Percentiles rank a stretch among this genome's conserved stretches.
Conservation (phyloP, 257 asterid genomes). For the Nicotiana sylvestris region DNA sequence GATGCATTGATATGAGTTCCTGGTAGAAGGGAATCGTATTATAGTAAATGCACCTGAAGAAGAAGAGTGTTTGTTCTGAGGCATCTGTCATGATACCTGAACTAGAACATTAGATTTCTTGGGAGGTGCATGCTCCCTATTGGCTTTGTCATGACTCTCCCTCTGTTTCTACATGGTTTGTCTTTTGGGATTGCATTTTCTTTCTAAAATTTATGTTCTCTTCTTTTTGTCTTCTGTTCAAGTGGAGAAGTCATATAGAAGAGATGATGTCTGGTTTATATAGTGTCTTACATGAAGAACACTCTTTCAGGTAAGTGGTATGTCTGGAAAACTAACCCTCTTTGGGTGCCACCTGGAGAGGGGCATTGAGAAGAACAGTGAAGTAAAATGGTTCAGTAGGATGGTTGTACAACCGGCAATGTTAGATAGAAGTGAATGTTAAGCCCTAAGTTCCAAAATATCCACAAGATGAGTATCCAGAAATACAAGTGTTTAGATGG, state of each 20-base stretch:
- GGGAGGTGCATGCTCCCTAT: not conserved
- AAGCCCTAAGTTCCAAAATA: not conserved
- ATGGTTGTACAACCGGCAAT: not conserved
- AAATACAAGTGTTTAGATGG: not conserved
- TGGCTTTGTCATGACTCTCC: not conserved
- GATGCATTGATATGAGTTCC: not conserved
- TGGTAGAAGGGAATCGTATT: not conserved
- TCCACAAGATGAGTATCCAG: not conserved
- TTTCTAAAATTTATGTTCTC: not conserved
- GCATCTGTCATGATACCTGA: not conserved
- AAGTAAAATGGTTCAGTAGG: not conserved
- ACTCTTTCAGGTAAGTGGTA: not conserved
- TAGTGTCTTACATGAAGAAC: not conserved
- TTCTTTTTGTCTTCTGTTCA: not conserved
- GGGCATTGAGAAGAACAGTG: not conserved
- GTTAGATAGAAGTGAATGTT: not conserved
- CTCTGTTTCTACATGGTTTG: not conserved
- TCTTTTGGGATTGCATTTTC: not conserved
- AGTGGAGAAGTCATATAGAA: not conserved
- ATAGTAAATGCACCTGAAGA: not conserved
- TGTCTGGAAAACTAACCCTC: not conserved
- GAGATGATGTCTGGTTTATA: not conserved
- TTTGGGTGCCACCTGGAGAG: not conserved
- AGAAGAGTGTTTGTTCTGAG: not conserved
- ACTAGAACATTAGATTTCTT: not conserved